phyloP scores from a whole-genome alignment of 2,329 filamentous ascomycete species.

The Ceratocystis destructans region DNA sequence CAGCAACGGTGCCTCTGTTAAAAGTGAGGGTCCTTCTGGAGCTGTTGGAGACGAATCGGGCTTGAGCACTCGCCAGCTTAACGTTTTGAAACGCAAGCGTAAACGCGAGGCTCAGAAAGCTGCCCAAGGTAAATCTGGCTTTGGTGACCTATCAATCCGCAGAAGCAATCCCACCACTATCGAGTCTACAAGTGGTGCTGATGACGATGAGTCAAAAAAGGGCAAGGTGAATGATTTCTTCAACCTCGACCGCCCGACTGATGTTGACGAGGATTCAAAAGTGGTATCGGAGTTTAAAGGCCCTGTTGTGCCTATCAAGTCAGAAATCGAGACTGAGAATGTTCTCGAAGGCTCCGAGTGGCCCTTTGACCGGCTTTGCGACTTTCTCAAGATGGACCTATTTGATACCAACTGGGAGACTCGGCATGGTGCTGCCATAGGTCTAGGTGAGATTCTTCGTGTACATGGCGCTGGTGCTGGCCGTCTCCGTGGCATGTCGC shows the following conservation, averaged over 20 bases:
- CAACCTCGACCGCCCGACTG: constrained; percentile 63
- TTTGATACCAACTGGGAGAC: constrained; percentile 94
- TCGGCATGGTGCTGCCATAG: constrained; percentile 91
- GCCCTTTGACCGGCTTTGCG: constrained; percentile 88
- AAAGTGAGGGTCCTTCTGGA: constrained; percentile 27
- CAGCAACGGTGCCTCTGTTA: constrained; percentile 24
- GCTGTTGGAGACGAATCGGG: constrained; percentile 47
- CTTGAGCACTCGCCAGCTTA: constrained; percentile 84
- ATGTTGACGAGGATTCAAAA: constrained; percentile 78
- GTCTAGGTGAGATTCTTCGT: constrained; percentile 75
- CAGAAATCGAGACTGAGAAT: constrained; percentile 65
- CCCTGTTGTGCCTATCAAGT: constrained; percentile 63
- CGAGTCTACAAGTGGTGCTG: constrained; percentile 48
- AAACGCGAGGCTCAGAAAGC: constrained; percentile 83
- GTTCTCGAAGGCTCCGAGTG: constrained; percentile 70
- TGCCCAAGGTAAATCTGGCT: constrained; percentile 69
- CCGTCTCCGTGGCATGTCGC: constrained; percentile 54
- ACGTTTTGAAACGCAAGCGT: constrained; percentile 84
- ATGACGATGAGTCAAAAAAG: constrained; percentile 38
- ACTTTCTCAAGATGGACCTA: constrained; percentile 83
- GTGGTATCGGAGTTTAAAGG: constrained; percentile 95
- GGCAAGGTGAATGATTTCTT: constrained; percentile 72
- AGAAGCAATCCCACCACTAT: constrained; percentile 45
- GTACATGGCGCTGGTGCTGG: constrained; percentile 87
- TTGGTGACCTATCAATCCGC: constrained; percentile 70